Evolutionary conservation across 352 stramenopile species (phyloP).

Genomic region (Plasmopara muralis): DNA sequence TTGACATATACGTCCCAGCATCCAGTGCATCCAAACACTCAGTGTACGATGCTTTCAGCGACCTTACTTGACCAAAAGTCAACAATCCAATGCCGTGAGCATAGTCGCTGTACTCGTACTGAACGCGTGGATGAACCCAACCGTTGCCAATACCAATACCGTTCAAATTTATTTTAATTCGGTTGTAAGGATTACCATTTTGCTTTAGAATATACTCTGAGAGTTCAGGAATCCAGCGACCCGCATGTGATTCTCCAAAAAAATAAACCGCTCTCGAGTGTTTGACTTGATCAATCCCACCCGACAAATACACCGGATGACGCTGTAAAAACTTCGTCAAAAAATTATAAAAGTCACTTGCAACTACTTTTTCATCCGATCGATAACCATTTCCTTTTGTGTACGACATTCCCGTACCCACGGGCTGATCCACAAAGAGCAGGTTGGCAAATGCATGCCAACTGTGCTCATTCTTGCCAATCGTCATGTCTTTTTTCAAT

Average conservation of each 20-base stretch:
- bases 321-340: conserved; percentile 89
- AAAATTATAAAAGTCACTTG: conserved; percentile 91
- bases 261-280: conserved; percentile 87
- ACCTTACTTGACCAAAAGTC: conserved; percentile 64
- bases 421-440: conserved; percentile 80
- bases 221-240: conserved; percentile 96
- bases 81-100: conserved; percentile 91
- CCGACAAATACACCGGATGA: conserved; percentile 66
- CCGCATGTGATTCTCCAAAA: conserved; percentile 95
- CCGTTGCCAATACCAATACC: conserved; percentile 96
- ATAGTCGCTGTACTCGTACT: conserved; percentile 95
- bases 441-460: conserved; percentile 73
- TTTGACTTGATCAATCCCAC: conserved; percentile 29
- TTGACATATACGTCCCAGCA: conserved; percentile 59
- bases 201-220: conserved; percentile 88
- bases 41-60: conserved; percentile 48
- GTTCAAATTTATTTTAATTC: conserved; percentile 50
- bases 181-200: conserved; percentile 45
- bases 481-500: conserved; percentile 39
- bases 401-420: conserved; percentile 74
- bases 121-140: conserved; percentile 93
- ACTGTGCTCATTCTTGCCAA: conserved; percentile 63
- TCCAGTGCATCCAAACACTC: conserved; percentile 75
- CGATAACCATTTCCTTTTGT: conserved; percentile 51
- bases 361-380: conserved; percentile 36